These are phyloP conservation scores for Trypanosoma boissoni DNA, from an alignment of 208 protist genomes.

Conservation along the genomic window DNA sequence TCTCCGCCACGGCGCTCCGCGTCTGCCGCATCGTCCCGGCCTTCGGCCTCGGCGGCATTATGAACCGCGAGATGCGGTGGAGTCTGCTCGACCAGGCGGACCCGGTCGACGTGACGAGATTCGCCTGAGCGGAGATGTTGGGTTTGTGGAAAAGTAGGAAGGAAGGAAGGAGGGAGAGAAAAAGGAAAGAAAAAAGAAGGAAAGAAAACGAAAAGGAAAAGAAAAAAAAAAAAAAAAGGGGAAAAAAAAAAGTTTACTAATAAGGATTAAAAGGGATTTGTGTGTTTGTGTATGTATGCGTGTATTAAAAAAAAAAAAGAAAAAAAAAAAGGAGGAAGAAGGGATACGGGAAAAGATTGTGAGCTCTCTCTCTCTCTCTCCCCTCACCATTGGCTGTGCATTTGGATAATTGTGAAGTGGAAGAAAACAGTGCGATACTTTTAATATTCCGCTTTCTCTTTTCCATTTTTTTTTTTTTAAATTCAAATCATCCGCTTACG, in stretches of 20 bases:
- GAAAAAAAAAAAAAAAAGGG: not conserved
- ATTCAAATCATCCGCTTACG: too few species aligned
- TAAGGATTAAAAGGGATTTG: not conserved
- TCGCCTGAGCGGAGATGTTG: conserved; percentile 4
- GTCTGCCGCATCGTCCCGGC: conserved; percentile 82
- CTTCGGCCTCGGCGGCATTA: conserved; percentile 82
- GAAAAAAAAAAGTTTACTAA: not conserved
- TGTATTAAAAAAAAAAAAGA: too few species aligned
- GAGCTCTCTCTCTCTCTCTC: too few species aligned
- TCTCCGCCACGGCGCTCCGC: conserved; percentile 69
- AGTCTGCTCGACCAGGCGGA: conserved; percentile 66
- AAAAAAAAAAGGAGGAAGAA: too few species aligned
- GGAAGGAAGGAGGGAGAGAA: not conserved
- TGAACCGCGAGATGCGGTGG: conserved; percentile 78
- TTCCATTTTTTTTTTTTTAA: too few species aligned
- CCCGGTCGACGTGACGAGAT: conserved; percentile 9
- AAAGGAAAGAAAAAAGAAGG: not conserved
- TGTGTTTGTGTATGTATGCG: conserved; percentile 12
- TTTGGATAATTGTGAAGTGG: too few species aligned
- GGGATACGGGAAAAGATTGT: too few species aligned
- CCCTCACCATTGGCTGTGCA: too few species aligned
- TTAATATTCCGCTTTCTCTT: too few species aligned
- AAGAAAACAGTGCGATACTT: too few species aligned
- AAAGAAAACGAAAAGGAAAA: not conserved
- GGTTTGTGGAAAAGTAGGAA: not conserved